These are phyloP conservation scores for Epichloe brachyelytri DNA, from an alignment of 2,329 filamentous ascomycete genomes.

Conservation along the genomic window DNA sequence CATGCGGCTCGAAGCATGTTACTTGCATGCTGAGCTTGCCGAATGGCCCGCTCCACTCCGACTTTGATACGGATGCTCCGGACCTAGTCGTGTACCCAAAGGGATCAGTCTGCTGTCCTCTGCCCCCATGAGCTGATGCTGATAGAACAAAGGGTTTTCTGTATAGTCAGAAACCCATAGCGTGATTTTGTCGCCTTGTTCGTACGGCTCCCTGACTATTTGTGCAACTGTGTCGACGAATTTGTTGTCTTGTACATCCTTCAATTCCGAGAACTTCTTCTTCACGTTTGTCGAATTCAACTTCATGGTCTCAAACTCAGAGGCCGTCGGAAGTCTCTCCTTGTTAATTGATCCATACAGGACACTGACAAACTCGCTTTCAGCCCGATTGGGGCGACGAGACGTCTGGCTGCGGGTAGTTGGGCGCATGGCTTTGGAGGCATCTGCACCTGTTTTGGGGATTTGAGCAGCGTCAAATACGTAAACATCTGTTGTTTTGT, in stretches of 20 bases:
- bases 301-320: constrained; percentile 28
- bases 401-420: constrained; percentile 8
- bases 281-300: constrained; percentile 29
- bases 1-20: constrained; percentile 58
- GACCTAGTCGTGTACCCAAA: constrained; percentile 36
- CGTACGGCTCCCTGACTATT: constrained; percentile 43
- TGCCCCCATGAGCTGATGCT: constrained; percentile 26
- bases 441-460: constrained; percentile 22
- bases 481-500: constrained; percentile 28
- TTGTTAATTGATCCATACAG: constrained; percentile 34
- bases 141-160: constrained; percentile 49
- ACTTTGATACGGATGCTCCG: constrained; percentile 9
- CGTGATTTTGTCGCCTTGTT: constrained; percentile 33
- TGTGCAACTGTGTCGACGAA: constrained; percentile 63
- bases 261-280: constrained; percentile 51
- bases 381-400: constrained; percentile 13
- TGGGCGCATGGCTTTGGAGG: constrained; percentile 17
- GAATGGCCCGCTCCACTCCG: constrained; percentile 59
- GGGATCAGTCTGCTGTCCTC: constrained; percentile 36
- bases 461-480: constrained; percentile 26
- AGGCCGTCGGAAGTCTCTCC: constrained; percentile 25
- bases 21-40: constrained; percentile 62
- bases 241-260: constrained; percentile 40
- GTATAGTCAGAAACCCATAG: constrained; percentile 81
- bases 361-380: constrained; percentile 33